Base-by-base conservation (phyloP, 2,329 filamentous ascomycete genomes). In the Sclerotinia glacialis region DNA sequence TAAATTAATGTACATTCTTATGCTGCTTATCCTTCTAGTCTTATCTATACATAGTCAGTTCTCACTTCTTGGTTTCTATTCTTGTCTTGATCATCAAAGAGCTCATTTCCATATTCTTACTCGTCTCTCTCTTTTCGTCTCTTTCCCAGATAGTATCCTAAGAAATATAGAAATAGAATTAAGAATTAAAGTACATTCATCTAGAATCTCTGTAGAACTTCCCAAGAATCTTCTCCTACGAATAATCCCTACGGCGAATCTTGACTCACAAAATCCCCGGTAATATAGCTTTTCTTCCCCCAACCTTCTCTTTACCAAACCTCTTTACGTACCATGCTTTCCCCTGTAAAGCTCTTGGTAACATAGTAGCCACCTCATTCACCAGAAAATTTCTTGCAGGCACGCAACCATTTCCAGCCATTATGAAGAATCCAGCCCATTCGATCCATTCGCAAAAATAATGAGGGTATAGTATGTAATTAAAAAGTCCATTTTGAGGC, bases 401-500 rank as follows among this genome's bases (percentile, higher is more conserved):
- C 58, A 86, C 80, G 75, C 89, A 92, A 5, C 80, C 78, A 79
- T 82, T 85, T 1, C 87, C 88, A 66, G 88, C 85, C 72, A 90
- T 85, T 77, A 97, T 85, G 82, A 89, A 93, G 77, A 93, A 99
- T 0, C 95, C 95, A 4, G 85, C 78, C 95, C 95, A 99, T 82
- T 99, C 95, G 64, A 97, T 77, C 95, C 95, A 99, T 80, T 99
- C 95, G 76, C 89, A 90, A n/a, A 96, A 82, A 78, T 97, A 99
- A 77, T 99, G 95, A 71, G 95, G 93, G 78, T 89, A 97, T 67
- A 98, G 83, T 75, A 97, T 85, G 74, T 88, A 89, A 71, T 84
- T 83, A 79, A 98, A 99, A 60, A 97, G 79, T 0, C 93, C 93
- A 61, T 89, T 89, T 74, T 91, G 82, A 0, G 95, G 95, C 63